Evolutionary conservation across 192 early-diverging fungal species (phyloP).

Genomic region (Mortierella hygrophila): DNA sequence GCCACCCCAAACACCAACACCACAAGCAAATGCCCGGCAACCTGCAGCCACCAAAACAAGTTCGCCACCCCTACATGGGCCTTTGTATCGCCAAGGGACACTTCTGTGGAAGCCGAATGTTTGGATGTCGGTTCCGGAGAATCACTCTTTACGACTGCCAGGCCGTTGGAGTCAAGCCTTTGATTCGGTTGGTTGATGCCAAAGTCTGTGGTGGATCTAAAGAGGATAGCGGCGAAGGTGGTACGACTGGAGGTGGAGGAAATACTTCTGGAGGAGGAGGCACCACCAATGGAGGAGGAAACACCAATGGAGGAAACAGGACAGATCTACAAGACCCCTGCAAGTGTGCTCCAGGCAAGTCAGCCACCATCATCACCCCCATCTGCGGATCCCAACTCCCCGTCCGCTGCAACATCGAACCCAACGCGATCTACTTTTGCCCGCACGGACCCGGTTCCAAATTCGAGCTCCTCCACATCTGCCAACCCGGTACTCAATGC

Average conservation of each 20-base stretch:
- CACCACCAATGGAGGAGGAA: too few relatives aligned
- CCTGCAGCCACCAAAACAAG: not conserved
- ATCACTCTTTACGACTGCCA: not conserved
- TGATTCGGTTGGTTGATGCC: not conserved
- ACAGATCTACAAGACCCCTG: not conserved
- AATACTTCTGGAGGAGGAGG: too few relatives aligned
- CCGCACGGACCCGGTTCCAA: not conserved
- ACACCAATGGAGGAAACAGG: not conserved
- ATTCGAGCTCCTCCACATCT: not conserved
- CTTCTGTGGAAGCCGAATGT: not conserved
- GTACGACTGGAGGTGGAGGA: too few relatives aligned
- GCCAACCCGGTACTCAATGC: not conserved
- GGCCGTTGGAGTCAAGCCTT: not conserved
- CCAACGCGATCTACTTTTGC: slow-evolving; percentile 9
- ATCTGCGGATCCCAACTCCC: slow-evolving; percentile 5
- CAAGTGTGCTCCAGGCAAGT: slow-evolving; percentile 13
- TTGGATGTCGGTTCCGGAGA: not conserved
- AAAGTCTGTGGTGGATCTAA: not conserved
- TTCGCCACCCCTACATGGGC: not conserved
- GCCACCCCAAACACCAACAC: too few relatives aligned
- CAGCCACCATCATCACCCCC: not conserved
- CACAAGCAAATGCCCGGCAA: not conserved
- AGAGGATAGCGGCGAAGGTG: not conserved
- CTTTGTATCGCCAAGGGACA: not conserved
- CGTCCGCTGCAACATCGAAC: not conserved